Conservation (phyloP, 2,329 filamentous ascomycete genomes). For the Arthrobotrys sinensis region DNA sequence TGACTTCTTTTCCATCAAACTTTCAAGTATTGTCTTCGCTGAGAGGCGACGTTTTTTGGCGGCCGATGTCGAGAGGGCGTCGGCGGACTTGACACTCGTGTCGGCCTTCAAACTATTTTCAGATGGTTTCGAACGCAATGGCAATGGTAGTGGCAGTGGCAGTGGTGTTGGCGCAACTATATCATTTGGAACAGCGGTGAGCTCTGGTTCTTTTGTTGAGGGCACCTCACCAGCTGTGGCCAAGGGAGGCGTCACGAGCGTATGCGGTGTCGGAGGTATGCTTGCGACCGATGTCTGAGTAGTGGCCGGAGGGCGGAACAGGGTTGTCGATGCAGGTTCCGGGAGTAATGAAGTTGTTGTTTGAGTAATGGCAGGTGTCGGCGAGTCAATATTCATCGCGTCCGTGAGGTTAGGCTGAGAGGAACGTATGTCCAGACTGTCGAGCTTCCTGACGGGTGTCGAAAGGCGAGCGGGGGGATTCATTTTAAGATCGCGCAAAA, state of each 20-base stretch:
- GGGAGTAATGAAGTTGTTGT: neutral
- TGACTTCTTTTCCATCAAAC: slow-evolving; percentile 59
- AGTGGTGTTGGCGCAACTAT: slow-evolving; percentile 28
- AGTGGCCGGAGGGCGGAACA: slow-evolving; percentile 24
- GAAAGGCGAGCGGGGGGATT: neutral
- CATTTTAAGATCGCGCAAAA: neutral
- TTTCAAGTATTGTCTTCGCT: slow-evolving; percentile 56
- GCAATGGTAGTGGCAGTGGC: neutral
- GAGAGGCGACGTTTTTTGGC: slow-evolving; percentile 57
- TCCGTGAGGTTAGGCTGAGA: neutral
- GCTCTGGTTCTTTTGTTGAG: slow-evolving; percentile 19
- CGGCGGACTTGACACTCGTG: slow-evolving; percentile 44
- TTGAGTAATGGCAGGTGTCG: neutral
- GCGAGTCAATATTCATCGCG: slow-evolving; percentile 27
- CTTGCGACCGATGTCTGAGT: slow-evolving; percentile 20
- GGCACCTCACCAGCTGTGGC: slow-evolving; percentile 29
- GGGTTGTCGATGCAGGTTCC: neutral
- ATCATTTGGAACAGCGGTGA: neutral
- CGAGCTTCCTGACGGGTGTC: slow-evolving; percentile 19
- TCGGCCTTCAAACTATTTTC: slow-evolving; percentile 36
- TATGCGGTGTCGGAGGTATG: slow-evolving; percentile 36
- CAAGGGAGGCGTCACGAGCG: slow-evolving; percentile 35
- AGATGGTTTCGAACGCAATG: slow-evolving; percentile 21
- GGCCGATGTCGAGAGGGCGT: slow-evolving; percentile 48
- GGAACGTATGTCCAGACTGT: slow-evolving; percentile 22